These are phyloP conservation scores for Zymoseptoria passerinii DNA, from an alignment of 2,329 filamentous ascomycete species.

Conservation along the genomic window DNA sequence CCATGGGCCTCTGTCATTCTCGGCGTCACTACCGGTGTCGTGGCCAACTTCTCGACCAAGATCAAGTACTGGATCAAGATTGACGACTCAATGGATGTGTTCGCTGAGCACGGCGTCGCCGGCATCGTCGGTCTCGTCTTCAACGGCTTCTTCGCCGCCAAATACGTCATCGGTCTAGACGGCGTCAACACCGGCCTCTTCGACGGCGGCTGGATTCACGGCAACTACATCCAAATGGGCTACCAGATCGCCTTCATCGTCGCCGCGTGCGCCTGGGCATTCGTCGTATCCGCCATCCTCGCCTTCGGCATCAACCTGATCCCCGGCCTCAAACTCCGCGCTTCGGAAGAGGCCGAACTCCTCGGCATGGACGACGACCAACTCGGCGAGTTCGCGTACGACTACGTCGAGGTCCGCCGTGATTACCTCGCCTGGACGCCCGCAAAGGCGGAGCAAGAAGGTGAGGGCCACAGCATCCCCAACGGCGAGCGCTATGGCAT, in stretches of 20 bases:
- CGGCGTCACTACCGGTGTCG: slow-evolving; percentile 54
- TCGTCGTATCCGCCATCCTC: slow-evolving; percentile 64
- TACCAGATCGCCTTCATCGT: slow-evolving; percentile 72
- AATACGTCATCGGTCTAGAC: slow-evolving; percentile 65
- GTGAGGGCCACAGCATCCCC: slow-evolving; percentile 53
- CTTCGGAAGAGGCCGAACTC: slow-evolving; percentile 72
- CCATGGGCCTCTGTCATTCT: slow-evolving; percentile 56
- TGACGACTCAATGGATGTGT: slow-evolving; percentile 83
- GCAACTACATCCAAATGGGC: slow-evolving; percentile 66
- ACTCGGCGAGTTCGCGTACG: slow-evolving; percentile 82
- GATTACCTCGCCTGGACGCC: slow-evolving; percentile 86
- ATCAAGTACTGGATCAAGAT: slow-evolving; percentile 69
- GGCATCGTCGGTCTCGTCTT: slow-evolving; percentile 74
- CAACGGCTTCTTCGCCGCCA: slow-evolving; percentile 63
- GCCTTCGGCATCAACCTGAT: slow-evolving; percentile 67
- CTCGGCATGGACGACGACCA: slow-evolving; percentile 86
- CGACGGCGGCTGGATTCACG: slow-evolving; percentile 63
- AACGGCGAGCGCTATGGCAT: slow-evolving; percentile 55
- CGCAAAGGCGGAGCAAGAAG: slow-evolving; percentile 56
- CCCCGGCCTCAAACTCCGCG: slow-evolving; percentile 70
- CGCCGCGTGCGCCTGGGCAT: slow-evolving; percentile 58
- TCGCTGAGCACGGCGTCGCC: slow-evolving; percentile 80
- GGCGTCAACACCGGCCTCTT: slow-evolving; percentile 56
- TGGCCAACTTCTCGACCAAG: slow-evolving; percentile 82
- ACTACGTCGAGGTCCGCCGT: slow-evolving; percentile 80